phyloP scores from a whole-genome alignment of 163 green algal species.

The Chloroidium sp. region DNA sequence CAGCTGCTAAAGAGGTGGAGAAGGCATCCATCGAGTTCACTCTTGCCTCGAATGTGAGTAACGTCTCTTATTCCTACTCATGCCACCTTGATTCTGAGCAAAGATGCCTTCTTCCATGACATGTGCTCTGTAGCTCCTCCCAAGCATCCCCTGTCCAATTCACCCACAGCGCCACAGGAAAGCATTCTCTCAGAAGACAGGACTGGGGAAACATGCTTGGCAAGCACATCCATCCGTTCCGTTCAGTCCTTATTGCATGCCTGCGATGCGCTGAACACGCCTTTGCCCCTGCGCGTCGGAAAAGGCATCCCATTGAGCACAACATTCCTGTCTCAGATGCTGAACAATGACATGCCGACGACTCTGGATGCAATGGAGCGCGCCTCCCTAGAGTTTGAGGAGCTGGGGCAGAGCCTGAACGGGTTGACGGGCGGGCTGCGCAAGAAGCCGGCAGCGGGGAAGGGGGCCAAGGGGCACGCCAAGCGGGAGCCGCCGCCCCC shows the following conservation, averaged over 20 bases:
- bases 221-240: no score
- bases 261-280: background rate
- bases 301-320: no score
- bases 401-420: constrained; percentile 8
- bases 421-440: background rate
- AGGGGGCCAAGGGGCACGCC: background rate
- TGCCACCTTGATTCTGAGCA: background rate
- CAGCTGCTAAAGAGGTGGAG: background rate
- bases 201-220: background rate
- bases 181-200: background rate
- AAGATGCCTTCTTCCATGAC: background rate
- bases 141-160: no score
- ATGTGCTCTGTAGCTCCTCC: background rate
- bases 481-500: no score
- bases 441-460: background rate
- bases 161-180: no score
- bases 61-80: background rate
- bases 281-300: background rate
- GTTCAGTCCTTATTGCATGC: background rate
- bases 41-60: background rate
- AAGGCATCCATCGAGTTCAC: background rate
- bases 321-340: background rate
- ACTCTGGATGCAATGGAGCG: constrained; percentile 9
- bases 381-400: constrained; percentile 11
- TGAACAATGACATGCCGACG: constrained; percentile 9